These are phyloP conservation scores for Metschnikowia picachoensis DNA, from an alignment of 805 yeast species.

Conservation along the genomic window DNA sequence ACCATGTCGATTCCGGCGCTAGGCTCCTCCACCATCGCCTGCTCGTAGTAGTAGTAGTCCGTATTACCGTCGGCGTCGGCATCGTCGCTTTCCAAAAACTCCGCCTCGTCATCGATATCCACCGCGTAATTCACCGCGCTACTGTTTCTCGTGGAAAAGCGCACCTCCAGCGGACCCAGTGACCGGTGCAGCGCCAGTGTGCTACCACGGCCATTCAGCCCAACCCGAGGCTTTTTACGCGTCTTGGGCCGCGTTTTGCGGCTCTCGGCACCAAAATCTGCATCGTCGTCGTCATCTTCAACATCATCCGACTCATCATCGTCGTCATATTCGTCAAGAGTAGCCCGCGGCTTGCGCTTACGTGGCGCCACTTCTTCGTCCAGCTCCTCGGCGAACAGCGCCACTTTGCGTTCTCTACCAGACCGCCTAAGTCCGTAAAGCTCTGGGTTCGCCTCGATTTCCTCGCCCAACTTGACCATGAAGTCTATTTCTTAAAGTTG, in stretches of 20 bases:
- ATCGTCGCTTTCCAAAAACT: constrained; percentile 43
- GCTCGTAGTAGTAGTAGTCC: constrained; percentile 33
- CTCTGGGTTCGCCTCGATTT: constrained; percentile 55
- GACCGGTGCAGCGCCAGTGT: constrained; percentile 12
- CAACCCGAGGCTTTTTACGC: constrained; percentile 12
- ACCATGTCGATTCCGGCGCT: constrained; percentile 37
- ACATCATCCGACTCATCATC: constrained; percentile 12
- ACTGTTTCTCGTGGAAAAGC: constrained; percentile 74
- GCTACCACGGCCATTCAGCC: neutral
- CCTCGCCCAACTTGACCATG: constrained; percentile 16
- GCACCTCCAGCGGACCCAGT: constrained; percentile 42
- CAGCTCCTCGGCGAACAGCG: constrained; percentile 32
- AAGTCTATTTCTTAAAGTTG: neutral
- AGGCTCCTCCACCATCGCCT: constrained; percentile 30
- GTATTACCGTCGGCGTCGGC: constrained; percentile 24
- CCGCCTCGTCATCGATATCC: constrained; percentile 61
- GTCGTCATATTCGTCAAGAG: constrained; percentile 17
- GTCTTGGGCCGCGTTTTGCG: constrained; percentile 5
- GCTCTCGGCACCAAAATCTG: constrained; percentile 15
- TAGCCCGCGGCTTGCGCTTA: constrained; percentile 10
- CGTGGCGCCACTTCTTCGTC: constrained; percentile 26
- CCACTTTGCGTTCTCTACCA: constrained; percentile 51
- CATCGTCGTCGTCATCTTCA: constrained; percentile 18
- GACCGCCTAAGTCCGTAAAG: constrained; percentile 81
- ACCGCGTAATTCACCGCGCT: constrained; percentile 72